Percentiles rank a stretch among this genome's conserved stretches.
Evolutionary conservation across 345 rosid species (phyloP).

Genomic region (Lepidium didymum): DNA sequence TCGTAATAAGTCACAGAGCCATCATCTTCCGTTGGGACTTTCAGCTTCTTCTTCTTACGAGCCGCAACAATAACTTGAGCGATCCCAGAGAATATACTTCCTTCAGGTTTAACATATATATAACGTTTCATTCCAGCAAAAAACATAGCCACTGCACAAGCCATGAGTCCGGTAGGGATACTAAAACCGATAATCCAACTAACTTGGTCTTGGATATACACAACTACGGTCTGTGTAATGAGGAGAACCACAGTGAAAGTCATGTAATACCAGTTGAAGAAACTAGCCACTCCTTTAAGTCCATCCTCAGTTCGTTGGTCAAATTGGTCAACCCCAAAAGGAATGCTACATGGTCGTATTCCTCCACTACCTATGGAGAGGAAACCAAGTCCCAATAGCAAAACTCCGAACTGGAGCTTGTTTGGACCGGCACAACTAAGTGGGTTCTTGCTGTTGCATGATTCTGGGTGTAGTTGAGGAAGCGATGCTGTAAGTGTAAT

Average conservation of each 20-base stretch:
- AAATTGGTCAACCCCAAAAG: constrained; percentile 83
- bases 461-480: constrained; percentile 55
- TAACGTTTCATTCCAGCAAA: constrained; percentile 53
- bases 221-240: constrained; percentile 49
- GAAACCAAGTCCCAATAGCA: constrained; percentile 41
- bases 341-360: constrained; percentile 76
- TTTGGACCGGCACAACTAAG: constrained; percentile 35
- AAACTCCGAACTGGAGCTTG: constrained; percentile 38
- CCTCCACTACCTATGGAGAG: constrained; percentile 69
- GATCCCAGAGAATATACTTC: constrained; percentile 57
- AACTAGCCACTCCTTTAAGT: constrained; percentile 51
- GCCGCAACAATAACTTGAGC: constrained; percentile 57
- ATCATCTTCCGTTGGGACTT: constrained; percentile 33
- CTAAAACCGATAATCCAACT: constrained; percentile 80
- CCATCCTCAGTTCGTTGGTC: constrained; percentile 61
- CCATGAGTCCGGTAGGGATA: constrained; percentile 64
- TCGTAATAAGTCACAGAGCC: constrained; percentile 28
- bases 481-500: constrained; percentile 70
- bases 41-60: constrained; percentile 36
- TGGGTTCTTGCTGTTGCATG: constrained; percentile 35
- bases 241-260: constrained; percentile 53
- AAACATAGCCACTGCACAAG: constrained; percentile 42
- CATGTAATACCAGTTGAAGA: constrained; percentile 70
- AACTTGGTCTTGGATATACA: constrained; percentile 63
- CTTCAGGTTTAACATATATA: constrained; percentile 51